Conservation (phyloP, 495 filamentous ascomycete species). For the Xylaria bambusicola region DNA sequence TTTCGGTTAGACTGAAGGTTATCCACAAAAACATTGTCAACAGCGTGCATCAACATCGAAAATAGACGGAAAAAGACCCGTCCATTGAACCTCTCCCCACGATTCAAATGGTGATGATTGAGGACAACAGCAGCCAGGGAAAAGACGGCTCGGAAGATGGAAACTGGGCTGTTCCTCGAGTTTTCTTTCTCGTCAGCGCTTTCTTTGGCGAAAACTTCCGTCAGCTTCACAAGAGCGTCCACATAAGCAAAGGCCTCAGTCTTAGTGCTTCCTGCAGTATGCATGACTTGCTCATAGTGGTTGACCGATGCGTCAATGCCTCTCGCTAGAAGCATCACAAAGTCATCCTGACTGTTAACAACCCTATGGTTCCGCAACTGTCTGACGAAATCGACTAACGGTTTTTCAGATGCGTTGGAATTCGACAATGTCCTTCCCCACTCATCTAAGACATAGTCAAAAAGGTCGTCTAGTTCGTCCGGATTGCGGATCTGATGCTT, state of each 20-base stretch:
- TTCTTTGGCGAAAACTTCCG: constrained; percentile 71
- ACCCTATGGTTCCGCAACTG: constrained; percentile 76
- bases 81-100: constrained; percentile 80
- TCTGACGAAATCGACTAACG: constrained; percentile 74
- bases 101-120: constrained; percentile 80
- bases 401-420: constrained; percentile 67
- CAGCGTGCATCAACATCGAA: constrained; percentile 76
- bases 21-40: constrained; percentile 46
- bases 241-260: constrained; percentile 72
- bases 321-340: constrained; percentile 74
- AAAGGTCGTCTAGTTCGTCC: constrained; percentile 65
- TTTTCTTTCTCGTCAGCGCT: constrained; percentile 23
- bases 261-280: constrained; percentile 56
- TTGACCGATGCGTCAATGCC: constrained; percentile 79
- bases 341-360: constrained; percentile 70
- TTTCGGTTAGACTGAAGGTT: constrained; percentile 46
- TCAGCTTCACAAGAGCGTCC: constrained; percentile 86
- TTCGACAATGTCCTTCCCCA: constrained; percentile 86
- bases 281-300: constrained; percentile 67
- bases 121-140: constrained; percentile 76
- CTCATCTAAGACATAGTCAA: constrained; percentile 93
- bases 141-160: constrained; percentile 71
- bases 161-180: constrained; percentile 21
- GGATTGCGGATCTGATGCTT: constrained; percentile 38
- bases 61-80: constrained; percentile 91